A percentile compares a stretch with the other conserved stretches of the same genome.
These are phyloP conservation scores for Alternaria postmessia DNA, from an alignment of 2,329 filamentous ascomycete genomes.

Conservation along the genomic window DNA sequence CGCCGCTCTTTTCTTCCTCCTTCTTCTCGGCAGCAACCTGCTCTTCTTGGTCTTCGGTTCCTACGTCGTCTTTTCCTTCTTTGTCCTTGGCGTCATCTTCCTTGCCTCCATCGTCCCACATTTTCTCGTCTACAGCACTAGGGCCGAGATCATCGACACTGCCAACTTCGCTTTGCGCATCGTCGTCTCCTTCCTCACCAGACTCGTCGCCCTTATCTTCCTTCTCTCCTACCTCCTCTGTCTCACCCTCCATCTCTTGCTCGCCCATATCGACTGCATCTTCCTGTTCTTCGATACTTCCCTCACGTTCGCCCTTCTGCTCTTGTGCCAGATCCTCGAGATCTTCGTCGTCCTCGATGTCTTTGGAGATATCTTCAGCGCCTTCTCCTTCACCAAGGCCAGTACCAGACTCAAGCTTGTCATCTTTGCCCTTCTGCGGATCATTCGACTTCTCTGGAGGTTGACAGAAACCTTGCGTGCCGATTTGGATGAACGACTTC, in stretches of 20 bases:
- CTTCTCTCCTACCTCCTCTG: constrained; percentile 65
- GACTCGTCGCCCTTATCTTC: constrained; percentile 68
- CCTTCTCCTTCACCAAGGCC: constrained; percentile 95
- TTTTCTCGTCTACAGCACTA: constrained; percentile 93
- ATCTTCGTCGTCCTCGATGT: constrained; percentile 92
- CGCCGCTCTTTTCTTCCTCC: constrained; percentile 58
- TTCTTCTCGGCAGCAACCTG: constrained; percentile 58
- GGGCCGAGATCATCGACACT: constrained; percentile 91
- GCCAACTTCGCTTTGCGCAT: constrained; percentile 86
- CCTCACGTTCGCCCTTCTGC: constrained; percentile 66
- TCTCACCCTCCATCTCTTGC: constrained; percentile 88
- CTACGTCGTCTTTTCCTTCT: constrained; percentile 67
- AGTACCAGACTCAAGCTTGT: constrained; percentile 88
- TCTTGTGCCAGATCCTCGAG: constrained; percentile 90
- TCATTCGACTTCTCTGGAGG: constrained; percentile 78
- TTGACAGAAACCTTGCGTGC: constrained; percentile 87
- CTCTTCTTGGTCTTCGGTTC: constrained; percentile 59
- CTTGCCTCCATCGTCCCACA: constrained; percentile 90
- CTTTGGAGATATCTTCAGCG: constrained; percentile 97
- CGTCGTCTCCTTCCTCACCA: constrained; percentile 60
- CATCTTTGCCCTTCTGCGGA: constrained; percentile 72
- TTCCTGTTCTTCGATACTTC: constrained; percentile 78
- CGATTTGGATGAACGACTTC: constrained; percentile 79
- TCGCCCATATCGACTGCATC: constrained; percentile 93
- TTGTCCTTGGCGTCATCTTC: constrained; percentile 85